phyloP scores from a whole-genome alignment of 1,139 yeast genomes.

The Blastobotrys aristatus region DNA sequence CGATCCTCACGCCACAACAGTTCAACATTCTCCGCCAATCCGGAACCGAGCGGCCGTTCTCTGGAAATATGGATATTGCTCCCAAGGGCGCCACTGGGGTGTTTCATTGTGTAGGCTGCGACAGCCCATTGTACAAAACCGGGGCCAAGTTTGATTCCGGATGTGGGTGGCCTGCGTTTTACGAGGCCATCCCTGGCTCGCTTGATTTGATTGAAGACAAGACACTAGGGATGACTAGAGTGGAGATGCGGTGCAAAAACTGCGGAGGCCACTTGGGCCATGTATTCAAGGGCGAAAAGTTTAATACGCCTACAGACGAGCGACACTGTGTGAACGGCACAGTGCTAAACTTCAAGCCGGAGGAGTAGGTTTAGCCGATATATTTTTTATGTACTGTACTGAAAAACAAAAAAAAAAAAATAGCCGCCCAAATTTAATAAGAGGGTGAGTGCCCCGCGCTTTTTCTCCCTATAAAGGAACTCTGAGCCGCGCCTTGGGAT shows the following conservation, averaged over 20 bases:
- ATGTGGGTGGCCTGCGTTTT: conserved; percentile 99
- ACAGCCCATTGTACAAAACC: conserved; percentile 70
- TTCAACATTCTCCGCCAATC: conserved; percentile 70
- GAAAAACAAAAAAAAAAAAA: background rate
- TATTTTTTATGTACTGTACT: background rate
- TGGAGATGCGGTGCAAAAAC: conserved; percentile 80
- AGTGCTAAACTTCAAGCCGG: conserved; percentile 55
- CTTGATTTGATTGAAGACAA: conserved; percentile 56
- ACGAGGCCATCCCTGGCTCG: conserved; percentile 80
- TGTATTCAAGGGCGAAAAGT: conserved; percentile 93
- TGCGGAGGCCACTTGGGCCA: conserved; percentile 97
- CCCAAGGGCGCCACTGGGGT: conserved; percentile 43
- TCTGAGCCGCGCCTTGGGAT: no score
- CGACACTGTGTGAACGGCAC: conserved; percentile 94
- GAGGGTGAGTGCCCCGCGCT: no score
- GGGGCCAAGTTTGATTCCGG: conserved; percentile 79
- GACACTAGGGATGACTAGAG: conserved; percentile 70
- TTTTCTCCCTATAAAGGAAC: no score
- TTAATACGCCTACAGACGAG: conserved; percentile 78
- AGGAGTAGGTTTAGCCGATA: no score
- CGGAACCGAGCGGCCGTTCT: conserved; percentile 79
- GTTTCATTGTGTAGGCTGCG: conserved; percentile 84
- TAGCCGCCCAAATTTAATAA: background rate
- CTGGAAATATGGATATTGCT: conserved; percentile 47
- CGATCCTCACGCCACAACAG: conserved; percentile 70